Evolutionary conservation across 2,329 filamentous ascomycete genomes (phyloP).

Genomic region (Orbilia brochopaga): DNA sequence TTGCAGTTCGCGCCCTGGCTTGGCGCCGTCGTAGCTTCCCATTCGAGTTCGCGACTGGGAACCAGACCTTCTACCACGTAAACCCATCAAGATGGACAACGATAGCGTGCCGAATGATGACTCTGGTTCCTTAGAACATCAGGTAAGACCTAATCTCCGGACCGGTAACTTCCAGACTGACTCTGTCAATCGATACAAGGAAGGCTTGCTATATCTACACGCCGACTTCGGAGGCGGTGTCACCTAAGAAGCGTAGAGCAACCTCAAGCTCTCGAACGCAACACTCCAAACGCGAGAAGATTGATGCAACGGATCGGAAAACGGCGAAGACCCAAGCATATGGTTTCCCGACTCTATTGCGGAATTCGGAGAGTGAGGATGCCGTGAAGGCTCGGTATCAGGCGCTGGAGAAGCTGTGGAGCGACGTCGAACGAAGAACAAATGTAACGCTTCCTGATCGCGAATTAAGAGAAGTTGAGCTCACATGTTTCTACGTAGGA

Average conservation of each 20-base stretch:
- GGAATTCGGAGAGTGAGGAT: slow-evolving; percentile 63
- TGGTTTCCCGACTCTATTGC: slow-evolving; percentile 64
- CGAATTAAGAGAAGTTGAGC: slow-evolving; percentile 51
- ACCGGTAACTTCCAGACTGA: slow-evolving; percentile 26
- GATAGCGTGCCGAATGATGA: slow-evolving; percentile 47
- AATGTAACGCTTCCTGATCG: slow-evolving; percentile 60
- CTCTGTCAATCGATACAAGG: slow-evolving; percentile 38
- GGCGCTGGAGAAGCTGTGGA: slow-evolving; percentile 70
- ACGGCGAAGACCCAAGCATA: slow-evolving; percentile 17
- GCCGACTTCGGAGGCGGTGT: slow-evolving; percentile 53
- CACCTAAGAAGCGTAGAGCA: slow-evolving; percentile 57
- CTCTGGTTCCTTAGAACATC: slow-evolving; percentile 42
- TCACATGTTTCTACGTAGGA: slow-evolving; percentile 59
- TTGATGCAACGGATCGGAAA: slow-evolving; percentile 30
- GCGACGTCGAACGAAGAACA: slow-evolving; percentile 68
- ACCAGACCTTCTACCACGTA: slow-evolving; percentile 7
- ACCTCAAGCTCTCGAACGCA: slow-evolving; percentile 21
- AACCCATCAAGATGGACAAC: slow-evolving; percentile 28
- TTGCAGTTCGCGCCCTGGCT: slow-evolving; percentile 34
- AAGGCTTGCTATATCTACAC: slow-evolving; percentile 58
- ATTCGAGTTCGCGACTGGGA: slow-evolving; percentile 43
- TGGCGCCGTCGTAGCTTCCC: slow-evolving; percentile 39
- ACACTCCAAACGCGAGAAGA: slow-evolving; percentile 51
- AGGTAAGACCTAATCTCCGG: slow-evolving; percentile 30
- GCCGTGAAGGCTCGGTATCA: slow-evolving; percentile 65